Conservation (phyloP, 2,329 filamentous ascomycete genomes). For the Didymella segeticola region DNA sequence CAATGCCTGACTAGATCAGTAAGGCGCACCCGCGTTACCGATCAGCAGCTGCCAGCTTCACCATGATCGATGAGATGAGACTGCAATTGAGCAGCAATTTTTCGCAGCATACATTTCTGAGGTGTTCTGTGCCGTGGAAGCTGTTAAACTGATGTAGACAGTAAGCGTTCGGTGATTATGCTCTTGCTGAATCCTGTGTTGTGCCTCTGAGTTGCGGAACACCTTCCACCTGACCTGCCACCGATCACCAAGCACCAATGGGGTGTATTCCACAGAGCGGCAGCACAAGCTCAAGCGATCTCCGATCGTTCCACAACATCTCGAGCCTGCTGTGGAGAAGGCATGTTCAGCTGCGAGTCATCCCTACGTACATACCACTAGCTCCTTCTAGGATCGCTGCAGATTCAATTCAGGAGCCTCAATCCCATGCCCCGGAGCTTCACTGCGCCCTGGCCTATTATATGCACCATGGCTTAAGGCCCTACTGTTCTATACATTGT, state of each 20-base stretch:
- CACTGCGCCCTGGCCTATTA: no score
- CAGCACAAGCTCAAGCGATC: not conserved
- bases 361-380: slow-evolving; percentile 8
- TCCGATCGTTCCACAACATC: not conserved
- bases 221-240: not conserved
- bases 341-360: slow-evolving; percentile 5
- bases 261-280: not conserved
- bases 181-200: not conserved
- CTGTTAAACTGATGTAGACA: not conserved
- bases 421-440: not conserved
- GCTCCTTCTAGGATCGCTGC: not conserved
- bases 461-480: not conserved
- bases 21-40: slow-evolving; percentile 9
- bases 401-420: slow-evolving; percentile 1
- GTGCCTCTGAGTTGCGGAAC: not conserved
- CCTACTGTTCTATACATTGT: slow-evolving; percentile 3
- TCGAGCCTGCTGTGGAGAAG: not conserved
- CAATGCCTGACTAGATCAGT: slow-evolving; percentile 8
- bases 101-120: not conserved
- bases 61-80: not conserved
- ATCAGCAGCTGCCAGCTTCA: slow-evolving; percentile 4
- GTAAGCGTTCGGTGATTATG: not conserved
- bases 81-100: not conserved
- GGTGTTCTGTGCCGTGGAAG: not conserved
- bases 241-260: not conserved